These are phyloP conservation scores for Kurtzmaniella quercitrusa DNA, from an alignment of 1,139 yeast species.

Conservation along the genomic window DNA sequence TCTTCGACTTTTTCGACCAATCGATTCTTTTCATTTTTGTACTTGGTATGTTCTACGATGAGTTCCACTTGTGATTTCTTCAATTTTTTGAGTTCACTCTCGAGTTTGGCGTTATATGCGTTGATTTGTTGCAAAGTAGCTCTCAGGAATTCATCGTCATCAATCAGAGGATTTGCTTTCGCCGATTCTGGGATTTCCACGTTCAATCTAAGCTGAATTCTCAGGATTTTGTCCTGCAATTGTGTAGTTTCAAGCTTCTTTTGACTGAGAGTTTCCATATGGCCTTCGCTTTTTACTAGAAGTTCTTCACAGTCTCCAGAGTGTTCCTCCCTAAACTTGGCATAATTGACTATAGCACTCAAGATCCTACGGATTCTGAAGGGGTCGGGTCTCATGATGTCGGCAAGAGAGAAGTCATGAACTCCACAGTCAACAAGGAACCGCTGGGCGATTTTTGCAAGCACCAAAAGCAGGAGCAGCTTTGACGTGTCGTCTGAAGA, in stretches of 20 bases:
- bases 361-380: conserved; percentile 58
- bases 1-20: conserved; percentile 56
- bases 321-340: conserved; percentile 76
- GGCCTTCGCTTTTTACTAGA: conserved; percentile 50
- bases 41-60: conserved; percentile 61
- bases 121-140: conserved; percentile 46
- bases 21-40: conserved; percentile 58
- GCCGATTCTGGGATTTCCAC: conserved; percentile 8
- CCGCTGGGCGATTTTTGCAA: conserved; percentile 56
- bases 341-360: conserved; percentile 83
- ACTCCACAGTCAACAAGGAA: conserved; percentile 74
- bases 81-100: conserved; percentile 57
- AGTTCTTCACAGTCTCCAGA: conserved; percentile 64
- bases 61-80: conserved; percentile 62
- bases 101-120: conserved; percentile 55
- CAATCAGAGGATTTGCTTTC: background rate
- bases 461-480: conserved; percentile 44
- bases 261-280: conserved; percentile 34
- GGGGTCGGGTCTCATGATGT: conserved; percentile 64
- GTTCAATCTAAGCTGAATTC: conserved; percentile 27
- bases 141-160: conserved; percentile 15
- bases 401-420: conserved; percentile 69
- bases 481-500: conserved; percentile 22
- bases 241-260: conserved; percentile 33
- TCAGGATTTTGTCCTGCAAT: conserved; percentile 39